Percentiles rank a stretch among this genome's conserved stretches.
Evolutionary conservation across 169 alveolate species (phyloP).

Genomic region (Besnoitia besnoiti): DNA sequence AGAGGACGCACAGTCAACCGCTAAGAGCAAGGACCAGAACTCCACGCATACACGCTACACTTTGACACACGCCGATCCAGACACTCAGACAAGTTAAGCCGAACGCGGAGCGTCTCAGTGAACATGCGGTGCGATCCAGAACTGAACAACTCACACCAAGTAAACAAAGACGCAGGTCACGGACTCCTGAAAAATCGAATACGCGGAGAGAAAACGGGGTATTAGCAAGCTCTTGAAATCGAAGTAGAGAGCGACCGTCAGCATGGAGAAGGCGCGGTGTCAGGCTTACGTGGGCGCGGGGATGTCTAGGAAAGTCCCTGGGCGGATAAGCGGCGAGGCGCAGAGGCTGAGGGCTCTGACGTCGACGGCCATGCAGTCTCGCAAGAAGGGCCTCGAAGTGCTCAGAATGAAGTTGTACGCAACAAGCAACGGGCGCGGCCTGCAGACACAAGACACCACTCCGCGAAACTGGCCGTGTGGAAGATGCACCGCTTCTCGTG

Average conservation of each 20-base stretch:
- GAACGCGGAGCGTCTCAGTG: no score
- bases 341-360: conserved; percentile 38
- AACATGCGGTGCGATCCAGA: no score
- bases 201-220: no score
- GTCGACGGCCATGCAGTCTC: conserved; percentile 36
- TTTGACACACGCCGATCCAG: no score
- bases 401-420: conserved; percentile 54
- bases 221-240: neutral
- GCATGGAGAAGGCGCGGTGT: neutral
- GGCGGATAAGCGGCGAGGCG: conserved; percentile 45
- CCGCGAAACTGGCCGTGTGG: neutral
- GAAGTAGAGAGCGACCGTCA: neutral
- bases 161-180: no score
- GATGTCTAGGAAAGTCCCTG: conserved; percentile 35
- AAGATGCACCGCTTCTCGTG: no score
- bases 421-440: conserved; percentile 58
- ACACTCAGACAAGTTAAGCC: no score
- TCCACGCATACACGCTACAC: no score
- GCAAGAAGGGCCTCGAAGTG: conserved; percentile 52
- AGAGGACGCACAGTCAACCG: no score
- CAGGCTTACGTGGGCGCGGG: conserved; percentile 63
- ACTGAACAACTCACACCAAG: no score
- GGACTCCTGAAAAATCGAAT: no score
- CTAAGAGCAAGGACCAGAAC: no score
- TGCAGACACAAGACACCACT: neutral